A percentile compares a stretch with the other conserved stretches of the same genome.
These are phyloP conservation scores for Naganishia kalamii DNA, from an alignment of 768 basidiomycete genomes.

Conservation along the genomic window DNA sequence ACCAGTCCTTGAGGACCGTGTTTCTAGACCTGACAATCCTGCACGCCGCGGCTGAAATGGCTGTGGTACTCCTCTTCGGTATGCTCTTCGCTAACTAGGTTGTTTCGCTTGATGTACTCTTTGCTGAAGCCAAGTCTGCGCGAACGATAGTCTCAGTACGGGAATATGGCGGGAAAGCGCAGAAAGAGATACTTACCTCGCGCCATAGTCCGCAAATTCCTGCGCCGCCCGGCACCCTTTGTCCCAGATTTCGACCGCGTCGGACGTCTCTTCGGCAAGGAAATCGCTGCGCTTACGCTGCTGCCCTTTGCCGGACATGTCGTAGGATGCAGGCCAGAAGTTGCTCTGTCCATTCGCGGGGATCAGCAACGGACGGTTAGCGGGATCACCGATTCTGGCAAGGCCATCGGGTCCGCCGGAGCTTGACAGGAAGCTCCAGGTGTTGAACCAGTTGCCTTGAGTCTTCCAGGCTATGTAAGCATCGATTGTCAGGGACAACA, in stretches of 20 bases:
- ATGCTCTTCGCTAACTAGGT: not conserved
- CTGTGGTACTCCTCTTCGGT: not conserved
- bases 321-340: not conserved
- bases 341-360: not conserved
- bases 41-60: not conserved
- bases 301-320: not conserved
- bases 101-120: conserved; percentile 6
- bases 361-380: not conserved
- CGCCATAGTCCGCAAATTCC: conserved; percentile 4
- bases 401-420: not conserved
- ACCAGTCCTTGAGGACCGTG: not conserved
- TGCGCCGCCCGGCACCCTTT: conserved; percentile 13
- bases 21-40: not conserved
- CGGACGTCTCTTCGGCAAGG: not conserved
- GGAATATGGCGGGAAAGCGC: not conserved
- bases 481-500: not conserved
- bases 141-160: not conserved
- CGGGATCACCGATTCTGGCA: not conserved
- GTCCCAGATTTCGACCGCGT: conserved; percentile 12
- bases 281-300: not conserved
- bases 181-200: conserved; percentile 7
- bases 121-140: conserved; percentile 15
- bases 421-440: conserved; percentile 12
- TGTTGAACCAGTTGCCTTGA: not conserved
- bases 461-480: not conserved